A percentile compares a stretch with the other conserved stretches of the same genome.
These are phyloP conservation scores for Metschnikowia picachoensis DNA, from an alignment of 805 yeast genomes.

Conservation along the genomic window DNA sequence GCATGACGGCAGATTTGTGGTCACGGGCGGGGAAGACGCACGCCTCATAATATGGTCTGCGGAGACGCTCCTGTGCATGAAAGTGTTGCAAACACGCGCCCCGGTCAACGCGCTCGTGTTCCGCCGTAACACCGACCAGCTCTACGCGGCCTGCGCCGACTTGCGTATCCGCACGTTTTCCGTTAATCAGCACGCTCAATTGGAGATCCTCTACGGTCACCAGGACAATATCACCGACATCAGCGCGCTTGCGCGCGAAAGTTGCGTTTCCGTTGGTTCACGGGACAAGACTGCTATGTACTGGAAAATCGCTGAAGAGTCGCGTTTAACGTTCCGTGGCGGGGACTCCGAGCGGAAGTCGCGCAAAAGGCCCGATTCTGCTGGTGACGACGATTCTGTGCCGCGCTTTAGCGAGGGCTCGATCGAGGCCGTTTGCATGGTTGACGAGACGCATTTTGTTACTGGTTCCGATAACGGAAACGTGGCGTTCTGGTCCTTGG, in stretches of 20 bases:
- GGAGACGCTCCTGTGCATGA: conserved; percentile 69
- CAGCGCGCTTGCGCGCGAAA: conserved; percentile 75
- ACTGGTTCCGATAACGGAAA: conserved; percentile 96
- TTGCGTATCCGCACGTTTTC: conserved; percentile 84
- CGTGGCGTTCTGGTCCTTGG: conserved; percentile 82
- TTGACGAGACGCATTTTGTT: conserved; percentile 87
- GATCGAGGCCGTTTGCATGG: conserved; percentile 84
- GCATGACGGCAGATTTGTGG: conserved; percentile 83
- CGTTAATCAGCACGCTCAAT: conserved; percentile 78
- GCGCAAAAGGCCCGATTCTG: conserved; percentile 24
- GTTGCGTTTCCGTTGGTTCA: conserved; percentile 94
- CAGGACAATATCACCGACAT: conserved; percentile 86
- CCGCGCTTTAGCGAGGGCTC: conserved; percentile 72
- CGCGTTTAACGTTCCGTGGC: conserved; percentile 88
- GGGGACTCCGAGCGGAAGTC: conserved; percentile 59
- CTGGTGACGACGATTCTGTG: conserved; percentile 20
- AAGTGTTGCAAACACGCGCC: conserved; percentile 75
- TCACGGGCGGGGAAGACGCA: conserved; percentile 86
- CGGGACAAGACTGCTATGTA: conserved; percentile 93
- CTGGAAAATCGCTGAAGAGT: conserved; percentile 96
- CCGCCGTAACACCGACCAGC: conserved; percentile 75
- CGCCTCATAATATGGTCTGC: conserved; percentile 82
- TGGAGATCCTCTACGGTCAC: conserved; percentile 92
- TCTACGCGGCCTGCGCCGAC: conserved; percentile 92
- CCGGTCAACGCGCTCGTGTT: conserved; percentile 70